Conservation (phyloP, 1,139 yeast genomes). For the Zygosaccharomyces pseudobailii region DNA sequence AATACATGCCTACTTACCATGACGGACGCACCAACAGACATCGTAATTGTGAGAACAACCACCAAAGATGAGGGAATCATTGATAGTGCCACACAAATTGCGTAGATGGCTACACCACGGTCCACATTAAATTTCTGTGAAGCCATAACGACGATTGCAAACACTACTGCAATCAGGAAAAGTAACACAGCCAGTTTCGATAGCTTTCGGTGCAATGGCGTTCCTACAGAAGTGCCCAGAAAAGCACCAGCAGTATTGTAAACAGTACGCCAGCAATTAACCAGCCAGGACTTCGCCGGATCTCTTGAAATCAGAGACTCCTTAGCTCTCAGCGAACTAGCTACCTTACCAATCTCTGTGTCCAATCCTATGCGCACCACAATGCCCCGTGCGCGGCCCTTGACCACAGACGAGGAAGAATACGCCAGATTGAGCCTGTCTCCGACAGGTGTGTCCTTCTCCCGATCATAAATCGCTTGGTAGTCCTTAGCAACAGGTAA, state of each 20-base stretch:
- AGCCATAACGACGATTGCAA: slow-evolving; percentile 81
- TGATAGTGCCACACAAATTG: slow-evolving; percentile 95
- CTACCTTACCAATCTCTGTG: slow-evolving; percentile 89
- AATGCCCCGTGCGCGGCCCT: slow-evolving; percentile 89
- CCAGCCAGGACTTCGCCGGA: slow-evolving; percentile 40
- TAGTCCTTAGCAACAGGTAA: slow-evolving; percentile 67
- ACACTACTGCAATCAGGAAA: slow-evolving; percentile 71
- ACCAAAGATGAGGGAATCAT: slow-evolving; percentile 98
- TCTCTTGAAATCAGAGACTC: slow-evolving; percentile 70
- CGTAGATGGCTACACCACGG: slow-evolving; percentile 91
- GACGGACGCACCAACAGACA: slow-evolving; percentile 91
- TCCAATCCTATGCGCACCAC: slow-evolving; percentile 84
- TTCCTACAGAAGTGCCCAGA: slow-evolving; percentile 72
- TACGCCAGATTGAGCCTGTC: slow-evolving; percentile 76
- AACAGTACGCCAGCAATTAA: slow-evolving; percentile 35
- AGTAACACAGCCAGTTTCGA: slow-evolving; percentile 89
- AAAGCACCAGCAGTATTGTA: slow-evolving; percentile 58
- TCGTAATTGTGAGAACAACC: slow-evolving; percentile 91
- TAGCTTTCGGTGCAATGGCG: slow-evolving; percentile 93
- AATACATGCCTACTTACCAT: slow-evolving; percentile 95
- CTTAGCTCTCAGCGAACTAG: slow-evolving; percentile 85
- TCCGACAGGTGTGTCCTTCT: slow-evolving; percentile 49
- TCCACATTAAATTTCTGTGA: slow-evolving; percentile 86
- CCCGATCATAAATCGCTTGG: slow-evolving; percentile 35
- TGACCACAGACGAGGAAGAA: slow-evolving; percentile 95